Conservation (phyloP, 164 flowering plant species). For the Chloranthus sessilifolius region DNA sequence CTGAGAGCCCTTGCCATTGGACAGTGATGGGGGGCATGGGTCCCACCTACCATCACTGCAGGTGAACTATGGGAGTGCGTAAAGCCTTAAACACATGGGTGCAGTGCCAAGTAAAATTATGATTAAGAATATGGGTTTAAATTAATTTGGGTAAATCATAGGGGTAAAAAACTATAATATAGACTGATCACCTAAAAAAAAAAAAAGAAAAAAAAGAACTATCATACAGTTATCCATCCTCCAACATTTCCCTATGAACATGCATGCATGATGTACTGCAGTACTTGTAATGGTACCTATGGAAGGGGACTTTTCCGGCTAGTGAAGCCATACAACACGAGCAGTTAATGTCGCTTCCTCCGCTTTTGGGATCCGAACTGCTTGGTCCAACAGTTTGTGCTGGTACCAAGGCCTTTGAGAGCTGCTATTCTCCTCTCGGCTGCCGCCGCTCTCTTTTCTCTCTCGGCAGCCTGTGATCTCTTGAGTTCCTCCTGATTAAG, state of each 20-base stretch:
- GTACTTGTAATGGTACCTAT: conserved; percentile 82
- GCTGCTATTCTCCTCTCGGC: conserved; percentile 87
- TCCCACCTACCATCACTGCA: no score
- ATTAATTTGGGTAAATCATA: no score
- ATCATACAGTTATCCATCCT: no score
- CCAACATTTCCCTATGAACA: conserved; percentile 69
- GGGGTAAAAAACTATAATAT: no score
- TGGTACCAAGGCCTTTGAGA: conserved; percentile 24
- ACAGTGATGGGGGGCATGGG: no score
- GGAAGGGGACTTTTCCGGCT: conserved; percentile 85
- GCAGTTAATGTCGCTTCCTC: conserved; percentile 34
- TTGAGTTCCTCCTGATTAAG: conserved; percentile 54
- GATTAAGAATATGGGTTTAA: no score
- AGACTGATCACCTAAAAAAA: no score
- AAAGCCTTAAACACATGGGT: no score
- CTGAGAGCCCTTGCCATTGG: no score
- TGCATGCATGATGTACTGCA: conserved; percentile 96
- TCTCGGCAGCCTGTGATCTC: conserved; percentile 53
- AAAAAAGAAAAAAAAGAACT: no score
- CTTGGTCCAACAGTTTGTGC: conserved; percentile 9
- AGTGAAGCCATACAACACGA: conserved; percentile 71
- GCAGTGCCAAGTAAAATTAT: no score
- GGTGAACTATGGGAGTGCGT: no score
- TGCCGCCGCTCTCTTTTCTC: conserved; percentile 96
- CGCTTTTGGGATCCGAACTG: conserved; percentile 18